Conservation (phyloP, 306 rosid species). For the Hylodesmum podocarpum region DNA sequence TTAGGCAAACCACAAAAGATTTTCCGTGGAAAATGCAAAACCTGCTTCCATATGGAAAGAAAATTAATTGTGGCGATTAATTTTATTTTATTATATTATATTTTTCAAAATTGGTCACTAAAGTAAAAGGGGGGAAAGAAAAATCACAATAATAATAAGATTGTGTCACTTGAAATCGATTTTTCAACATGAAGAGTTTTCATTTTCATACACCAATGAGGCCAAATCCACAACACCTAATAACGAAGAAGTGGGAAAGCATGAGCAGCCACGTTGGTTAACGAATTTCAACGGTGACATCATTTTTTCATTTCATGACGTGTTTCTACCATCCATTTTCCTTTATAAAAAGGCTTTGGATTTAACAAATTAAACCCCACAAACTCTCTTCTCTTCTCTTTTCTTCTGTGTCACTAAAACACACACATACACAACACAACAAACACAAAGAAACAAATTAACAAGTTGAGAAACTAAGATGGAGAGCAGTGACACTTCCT, state of each 20-base stretch:
- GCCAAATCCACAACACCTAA: constrained; percentile 53
- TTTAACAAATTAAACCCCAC: constrained; percentile 35
- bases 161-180: not conserved
- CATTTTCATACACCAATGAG: constrained; percentile 37
- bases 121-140: not conserved
- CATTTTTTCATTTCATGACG: constrained; percentile 31
- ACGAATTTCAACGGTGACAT: constrained; percentile 37
- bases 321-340: not conserved
- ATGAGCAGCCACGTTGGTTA: constrained; percentile 41
- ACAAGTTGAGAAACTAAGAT: constrained; percentile 19
- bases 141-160: not conserved
- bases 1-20: constrained; percentile 47
- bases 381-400: not conserved
- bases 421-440: not conserved
- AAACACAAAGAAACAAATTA: constrained; percentile 9
- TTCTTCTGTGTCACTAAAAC: not conserved
- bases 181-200: constrained; percentile 43
- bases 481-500: constrained; percentile 48
- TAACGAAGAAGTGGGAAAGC: constrained; percentile 45
- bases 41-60: not conserved
- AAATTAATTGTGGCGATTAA: not conserved
- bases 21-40: constrained; percentile 21
- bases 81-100: not conserved
- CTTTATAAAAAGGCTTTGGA: constrained; percentile 34
- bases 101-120: not conserved